A percentile compares a stretch with the other conserved stretches of the same genome.
These are phyloP conservation scores for Geotrichum siamense DNA, from an alignment of 1,139 yeast genomes.

Conservation along the genomic window DNA sequence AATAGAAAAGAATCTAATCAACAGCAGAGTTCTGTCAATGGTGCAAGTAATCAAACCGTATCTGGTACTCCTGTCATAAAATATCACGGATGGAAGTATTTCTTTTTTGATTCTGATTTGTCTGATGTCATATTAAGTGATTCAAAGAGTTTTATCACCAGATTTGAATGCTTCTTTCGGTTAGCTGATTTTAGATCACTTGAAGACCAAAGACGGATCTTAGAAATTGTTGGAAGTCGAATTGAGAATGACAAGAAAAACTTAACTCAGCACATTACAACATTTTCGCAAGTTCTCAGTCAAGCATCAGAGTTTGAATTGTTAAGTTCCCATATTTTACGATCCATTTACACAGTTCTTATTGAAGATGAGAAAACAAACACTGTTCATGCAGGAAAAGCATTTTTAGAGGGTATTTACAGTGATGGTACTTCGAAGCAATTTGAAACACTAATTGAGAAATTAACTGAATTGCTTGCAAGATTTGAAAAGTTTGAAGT, in stretches of 20 bases:
- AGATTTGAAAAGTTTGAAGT: slow-evolving; percentile 74
- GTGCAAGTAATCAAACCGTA: not conserved
- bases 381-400: slow-evolving; percentile 27
- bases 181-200: slow-evolving; percentile 8
- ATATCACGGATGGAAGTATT: too few relatives aligned
- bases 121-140: slow-evolving; percentile 17
- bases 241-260: slow-evolving; percentile 19
- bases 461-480: slow-evolving; percentile 67
- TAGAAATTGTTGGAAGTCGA: slow-evolving; percentile 9
- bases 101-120: slow-evolving; percentile 20
- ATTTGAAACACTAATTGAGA: slow-evolving; percentile 42
- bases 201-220: slow-evolving; percentile 10
- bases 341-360: slow-evolving; percentile 42
- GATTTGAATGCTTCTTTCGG: slow-evolving; percentile 7
- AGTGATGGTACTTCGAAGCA: slow-evolving; percentile 31
- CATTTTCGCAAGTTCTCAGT: slow-evolving; percentile 30
- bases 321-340: slow-evolving; percentile 59
- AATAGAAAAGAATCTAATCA: slow-evolving; percentile 24
- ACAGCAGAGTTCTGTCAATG: not conserved
- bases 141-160: slow-evolving; percentile 13
- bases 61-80: slow-evolving; percentile 1
- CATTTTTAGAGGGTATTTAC: slow-evolving; percentile 47
- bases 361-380: slow-evolving; percentile 28
- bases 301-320: slow-evolving; percentile 69
- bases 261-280: slow-evolving; percentile 27